phyloP scores from a whole-genome alignment of 2,329 filamentous ascomycete genomes.

The Chrysosphaeria jannelii region DNA sequence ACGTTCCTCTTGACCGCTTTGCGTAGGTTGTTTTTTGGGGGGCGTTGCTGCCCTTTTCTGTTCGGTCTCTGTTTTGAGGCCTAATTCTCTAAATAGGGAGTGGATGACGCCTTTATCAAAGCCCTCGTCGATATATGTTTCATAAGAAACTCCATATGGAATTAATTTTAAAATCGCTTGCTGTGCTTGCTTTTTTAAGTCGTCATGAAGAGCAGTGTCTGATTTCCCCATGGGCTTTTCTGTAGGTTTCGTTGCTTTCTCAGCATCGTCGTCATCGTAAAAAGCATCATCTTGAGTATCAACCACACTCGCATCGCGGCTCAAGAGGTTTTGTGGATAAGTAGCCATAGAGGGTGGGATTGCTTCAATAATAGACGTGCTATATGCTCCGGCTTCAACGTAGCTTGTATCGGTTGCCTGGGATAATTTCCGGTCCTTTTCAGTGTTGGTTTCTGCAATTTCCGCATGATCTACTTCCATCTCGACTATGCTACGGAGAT shows the following conservation, averaged over 20 bases:
- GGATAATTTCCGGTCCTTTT: no score
- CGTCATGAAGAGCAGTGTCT: no score
- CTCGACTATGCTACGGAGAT: no score
- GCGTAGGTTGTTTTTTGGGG: slow-evolving; percentile 9
- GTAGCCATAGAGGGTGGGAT: no score
- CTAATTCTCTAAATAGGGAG: slow-evolving; percentile 35
- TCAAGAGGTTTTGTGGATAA: no score
- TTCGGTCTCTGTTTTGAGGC: slow-evolving; percentile 13
- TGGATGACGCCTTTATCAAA: slow-evolving; percentile 32
- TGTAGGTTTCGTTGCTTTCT: no score
- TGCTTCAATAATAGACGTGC: no score
- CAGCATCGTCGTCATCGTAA: slow-evolving; percentile 5
- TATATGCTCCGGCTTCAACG: no score
- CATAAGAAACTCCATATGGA: slow-evolving; percentile 38
- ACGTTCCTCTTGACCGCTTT: slow-evolving; percentile 25
- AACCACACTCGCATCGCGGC: slow-evolving; percentile 5
- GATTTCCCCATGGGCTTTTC: no score
- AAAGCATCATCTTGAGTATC: slow-evolving; percentile 5
- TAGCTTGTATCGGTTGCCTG: no score
- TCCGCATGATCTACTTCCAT: no score
- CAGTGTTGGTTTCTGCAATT: no score
- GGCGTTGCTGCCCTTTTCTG: slow-evolving; percentile 16
- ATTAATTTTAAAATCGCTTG: slow-evolving; percentile 34
- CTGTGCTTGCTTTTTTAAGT: slow-evolving; percentile 28
- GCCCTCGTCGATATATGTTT: slow-evolving; percentile 43